Evolutionary conservation across 139 green algal species (phyloP).

Genomic region (Pleodorina starrii): DNA sequence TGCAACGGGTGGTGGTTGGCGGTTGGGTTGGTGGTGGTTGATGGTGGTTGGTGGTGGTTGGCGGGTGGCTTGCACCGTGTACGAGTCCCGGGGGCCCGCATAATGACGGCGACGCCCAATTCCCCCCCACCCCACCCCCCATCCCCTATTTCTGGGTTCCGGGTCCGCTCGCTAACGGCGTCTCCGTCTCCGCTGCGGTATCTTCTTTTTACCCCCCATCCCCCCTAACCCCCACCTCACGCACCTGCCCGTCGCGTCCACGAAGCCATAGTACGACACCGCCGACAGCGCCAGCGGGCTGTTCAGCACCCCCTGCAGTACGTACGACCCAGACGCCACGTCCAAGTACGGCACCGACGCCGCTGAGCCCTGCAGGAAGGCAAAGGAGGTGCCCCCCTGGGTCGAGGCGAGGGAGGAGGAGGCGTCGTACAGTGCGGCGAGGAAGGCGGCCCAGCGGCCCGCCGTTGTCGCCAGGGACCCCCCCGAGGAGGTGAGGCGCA

Average conservation of each 20-base stretch:
- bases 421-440: conserved; percentile 30
- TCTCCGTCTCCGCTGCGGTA: too few species aligned
- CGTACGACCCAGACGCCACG: conserved; percentile 29
- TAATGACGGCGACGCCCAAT: too few species aligned
- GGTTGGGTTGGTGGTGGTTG: too few species aligned
- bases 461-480: background rate
- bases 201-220: too few species aligned
- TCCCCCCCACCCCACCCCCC: too few species aligned
- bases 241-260: conserved; percentile 14
- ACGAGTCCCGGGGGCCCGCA: too few species aligned
- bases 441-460: conserved; percentile 39
- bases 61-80: too few species aligned
- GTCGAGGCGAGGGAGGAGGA: background rate
- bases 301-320: conserved; percentile 37
- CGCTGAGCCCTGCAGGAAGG: conserved; percentile 6
- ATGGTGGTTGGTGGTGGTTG: too few species aligned
- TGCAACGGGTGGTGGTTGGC: too few species aligned
- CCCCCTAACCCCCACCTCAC: background rate
- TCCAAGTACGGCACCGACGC: conserved; percentile 45
- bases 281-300: conserved; percentile 34
- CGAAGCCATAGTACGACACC: conserved; percentile 55
- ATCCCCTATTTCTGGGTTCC: too few species aligned
- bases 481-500: background rate
- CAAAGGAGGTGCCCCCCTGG: background rate
- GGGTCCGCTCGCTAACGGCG: too few species aligned